Evolutionary conservation across 1,284 basidiomycete species (phyloP), one percentile per base, ranked within the genome.

Genomic region (Fomitopsis betulina): DNA sequence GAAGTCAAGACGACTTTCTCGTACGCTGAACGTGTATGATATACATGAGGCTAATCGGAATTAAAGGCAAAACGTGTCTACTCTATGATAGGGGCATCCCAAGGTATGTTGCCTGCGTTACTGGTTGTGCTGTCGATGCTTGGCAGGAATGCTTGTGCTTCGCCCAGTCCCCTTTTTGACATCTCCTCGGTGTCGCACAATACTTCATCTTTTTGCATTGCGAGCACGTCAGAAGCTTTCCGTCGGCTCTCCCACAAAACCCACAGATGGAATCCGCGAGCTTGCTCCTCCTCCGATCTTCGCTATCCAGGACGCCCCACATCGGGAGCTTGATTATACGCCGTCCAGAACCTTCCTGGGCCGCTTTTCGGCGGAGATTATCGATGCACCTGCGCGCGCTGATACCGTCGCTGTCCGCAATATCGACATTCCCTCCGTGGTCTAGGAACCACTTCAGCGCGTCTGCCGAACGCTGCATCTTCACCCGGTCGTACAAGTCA

Each of bases 361-460:
- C 35, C 0, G 13, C 35, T 12, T 15, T 37, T 12, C 8, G 13
- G 35, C 13, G 12, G 3, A 37, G 8, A 10, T 37, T 2, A 12
- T 3, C 9, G 35, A 37, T 37, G 35, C 27, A 30, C 27, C 27
- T 3, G 27, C 27, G 27, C 27, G 27, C 27, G 8, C 5, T 30
- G 2, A 8, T 8, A 4, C 27, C 74, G 64, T 79, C 76, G 27
- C 70, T 68, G 58, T 79, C 77, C 47, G 69, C 69, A 33, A 79
- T 73, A 57, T 79, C 76, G 9, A 77, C 60, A 63, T 71, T 78
- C 12, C 77, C 77, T n/a, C 75, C 76, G 63, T 78, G 76, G 1
- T 61, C 60, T 54, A 79, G 62, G 63, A 73, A 76, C 75, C 74
- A 79, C 57, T 69, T 56, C 25, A 78, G 60, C 13, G 73, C 70